Base-by-base conservation (phyloP, 148 eudicot genomes). In the Silene uniflora region DNA sequence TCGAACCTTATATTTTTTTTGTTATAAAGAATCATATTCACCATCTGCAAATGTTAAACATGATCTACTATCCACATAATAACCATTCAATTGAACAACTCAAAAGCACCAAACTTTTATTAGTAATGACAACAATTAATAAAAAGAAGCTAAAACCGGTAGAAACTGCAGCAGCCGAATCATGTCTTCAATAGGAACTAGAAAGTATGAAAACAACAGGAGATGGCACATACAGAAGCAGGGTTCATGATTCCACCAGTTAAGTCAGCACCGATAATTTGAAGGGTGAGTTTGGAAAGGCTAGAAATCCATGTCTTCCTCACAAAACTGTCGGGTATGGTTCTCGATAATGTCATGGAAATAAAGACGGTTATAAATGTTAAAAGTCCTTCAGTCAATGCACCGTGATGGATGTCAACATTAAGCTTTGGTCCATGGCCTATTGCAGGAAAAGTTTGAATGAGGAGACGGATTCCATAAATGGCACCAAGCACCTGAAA, bases 211-310 rank as follows among this genome's bases (percentile, higher is more conserved):
- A n/a, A n/a, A n/a, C n/a, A n/a, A n/a, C n/a, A n/a, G n/a, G n/a
- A n/a, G n/a, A n/a, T n/a, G n/a, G n/a, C n/a, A n/a, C n/a, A n/a
- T n/a, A n/a, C 98, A 60, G 97, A 82, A 60, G 97, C 98, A 9
- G 98, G 97, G 82, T 90, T 94, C 89, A 88, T 91, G 89, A 87
- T 83, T 75, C 97, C 97, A 46, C 98, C 97, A 12, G 98, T 94
- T 16, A 94, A 79, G 76, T 94, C 98, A 5, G 98, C 81, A 23
- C 96, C 97, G 6, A 94, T 90, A 27, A 91, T 81, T 62, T 91
- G 86, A 69, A 94, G 96, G 69, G 92, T 65, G 55, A 90, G 89
- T 82, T 94, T 94, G 58, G 93, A 84, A 69, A 94, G 62, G 75
- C 96, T 91, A 17, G 93, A 76, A 76, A 91, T 91, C 98, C 98